Evolutionary conservation across 371 early-diverging fungal species (phyloP), one percentile per base, ranked within the genome.

Genomic region (Syncephalastrum sp.): DNA sequence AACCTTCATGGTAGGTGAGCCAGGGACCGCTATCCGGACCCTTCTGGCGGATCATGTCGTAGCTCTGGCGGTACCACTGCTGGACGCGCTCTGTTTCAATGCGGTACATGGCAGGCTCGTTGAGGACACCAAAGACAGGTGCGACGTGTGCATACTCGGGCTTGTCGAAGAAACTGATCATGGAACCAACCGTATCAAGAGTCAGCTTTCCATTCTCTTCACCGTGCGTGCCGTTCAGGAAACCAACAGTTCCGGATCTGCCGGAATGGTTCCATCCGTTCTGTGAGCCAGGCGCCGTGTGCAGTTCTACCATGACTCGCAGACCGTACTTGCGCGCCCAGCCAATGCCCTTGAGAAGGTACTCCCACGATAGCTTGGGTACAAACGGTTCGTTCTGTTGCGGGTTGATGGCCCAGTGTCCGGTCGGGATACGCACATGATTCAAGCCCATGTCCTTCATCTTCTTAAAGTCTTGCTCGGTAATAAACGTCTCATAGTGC

Each of bases 241-340:
- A 84, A 61, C 87, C 84, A 70, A 54, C 68, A 46, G 17, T 63
- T 54, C 69, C 74, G 41, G 7, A 68, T 68, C 61, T 55, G 2
- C 90, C 90, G 2, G 87, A 87, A 55, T 89, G 87, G 53, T 89
- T 88, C 75, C 87, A 90, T 14, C 89, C 89, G 51, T 89, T 89
- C 63, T 91, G 91, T 5, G 89, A 88, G 0, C 90, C 90, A 1
- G 91, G 91, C 3, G 84, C 85, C 0, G 86, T 87, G 53, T 91
- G 91, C 13, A 91, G 54, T 59, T 91, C 90, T 2, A 91, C 79
- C 70, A 88, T 85, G 4, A 85, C 90, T 7, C 89, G 82, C 5
- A 91, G 56, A 3, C 83, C 82, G 56, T 88, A 83, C 55, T 85
- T 78, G 6, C 85, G 79, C 3, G 85, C 84, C 89, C 89, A 89